Evolutionary conservation across 768 basidiomycete species (phyloP).

Genomic region (Lactarius deliciosus): DNA sequence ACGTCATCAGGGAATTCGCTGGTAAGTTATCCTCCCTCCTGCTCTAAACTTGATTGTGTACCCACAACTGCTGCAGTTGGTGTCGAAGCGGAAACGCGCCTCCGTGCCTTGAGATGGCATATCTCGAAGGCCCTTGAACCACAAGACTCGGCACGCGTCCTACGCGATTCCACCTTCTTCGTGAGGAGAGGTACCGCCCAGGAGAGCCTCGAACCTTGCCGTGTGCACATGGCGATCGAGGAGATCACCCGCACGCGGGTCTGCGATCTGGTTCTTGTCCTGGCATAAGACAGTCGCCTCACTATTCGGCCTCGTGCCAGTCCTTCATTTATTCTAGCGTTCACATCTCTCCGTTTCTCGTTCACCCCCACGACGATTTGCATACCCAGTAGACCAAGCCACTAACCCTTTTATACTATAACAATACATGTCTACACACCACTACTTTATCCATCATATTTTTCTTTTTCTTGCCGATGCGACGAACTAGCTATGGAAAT

Average conservation of each 20-base stretch:
- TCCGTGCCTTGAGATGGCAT: slow-evolving; percentile 26
- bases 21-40: background rate
- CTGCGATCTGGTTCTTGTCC: slow-evolving; percentile 22
- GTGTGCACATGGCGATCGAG: slow-evolving; percentile 23
- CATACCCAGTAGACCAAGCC: background rate
- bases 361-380: background rate
- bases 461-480: background rate
- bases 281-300: slow-evolving; percentile 5
- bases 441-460: slow-evolving; percentile 13
- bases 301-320: background rate
- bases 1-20: slow-evolving; percentile 12
- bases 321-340: background rate
- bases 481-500: background rate
- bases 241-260: slow-evolving; percentile 12
- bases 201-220: slow-evolving; percentile 13
- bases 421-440: background rate
- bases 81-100: slow-evolving; percentile 21
- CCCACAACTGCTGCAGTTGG: slow-evolving; percentile 8
- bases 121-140: slow-evolving; percentile 22
- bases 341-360: background rate
- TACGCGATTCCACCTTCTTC: slow-evolving; percentile 22
- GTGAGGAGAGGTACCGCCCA: background rate
- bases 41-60: background rate
- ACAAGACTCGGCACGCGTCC: slow-evolving; percentile 17
- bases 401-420: background rate